phyloP scores from a whole-genome alignment of 768 basidiomycete species.

The Cyclocybe cylindracea region DNA sequence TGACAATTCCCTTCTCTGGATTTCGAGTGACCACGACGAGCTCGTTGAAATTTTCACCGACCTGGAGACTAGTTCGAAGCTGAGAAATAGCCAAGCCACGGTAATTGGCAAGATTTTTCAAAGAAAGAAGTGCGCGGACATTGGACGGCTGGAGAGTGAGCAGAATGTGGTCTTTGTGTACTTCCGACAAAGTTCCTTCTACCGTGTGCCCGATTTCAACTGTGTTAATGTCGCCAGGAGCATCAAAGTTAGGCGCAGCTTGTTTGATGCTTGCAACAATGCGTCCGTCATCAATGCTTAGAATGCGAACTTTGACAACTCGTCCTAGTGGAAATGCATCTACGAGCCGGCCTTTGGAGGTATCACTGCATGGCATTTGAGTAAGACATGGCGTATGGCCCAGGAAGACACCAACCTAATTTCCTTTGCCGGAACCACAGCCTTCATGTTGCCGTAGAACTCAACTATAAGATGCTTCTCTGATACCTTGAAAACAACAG shows the following conservation, averaged over 20 bases:
- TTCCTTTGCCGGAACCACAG: slow-evolving; percentile 78
- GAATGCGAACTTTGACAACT: slow-evolving; percentile 82
- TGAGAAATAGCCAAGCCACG: slow-evolving; percentile 66
- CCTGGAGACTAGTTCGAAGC: slow-evolving; percentile 60
- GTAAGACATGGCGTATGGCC: not conserved
- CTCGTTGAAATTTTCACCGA: slow-evolving; percentile 71
- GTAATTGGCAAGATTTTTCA: slow-evolving; percentile 85
- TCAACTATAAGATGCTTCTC: slow-evolving; percentile 85
- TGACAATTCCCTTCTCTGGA: slow-evolving; percentile 81
- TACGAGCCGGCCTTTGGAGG: slow-evolving; percentile 50
- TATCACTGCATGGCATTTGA: slow-evolving; percentile 54
- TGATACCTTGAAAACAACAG: slow-evolving; percentile 79
- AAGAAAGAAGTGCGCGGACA: slow-evolving; percentile 79
- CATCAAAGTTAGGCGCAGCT: slow-evolving; percentile 52
- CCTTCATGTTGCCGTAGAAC: slow-evolving; percentile 88
- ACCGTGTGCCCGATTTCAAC: slow-evolving; percentile 79
- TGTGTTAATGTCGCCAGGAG: slow-evolving; percentile 63
- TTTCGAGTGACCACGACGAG: slow-evolving; percentile 90
- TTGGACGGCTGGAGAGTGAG: slow-evolving; percentile 70
- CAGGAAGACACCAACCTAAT: slow-evolving; percentile 56
- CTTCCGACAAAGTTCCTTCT: slow-evolving; percentile 68
- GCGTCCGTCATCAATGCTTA: slow-evolving; percentile 58
- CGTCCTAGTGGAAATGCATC: slow-evolving; percentile 78
- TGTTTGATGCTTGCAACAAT: slow-evolving; percentile 89
- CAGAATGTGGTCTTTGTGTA: slow-evolving; percentile 85